Percentiles rank a stretch among this genome's conserved stretches.
phyloP scores from a whole-genome alignment of 2,329 filamentous ascomycete species.

The Aspergillus sp. region DNA sequence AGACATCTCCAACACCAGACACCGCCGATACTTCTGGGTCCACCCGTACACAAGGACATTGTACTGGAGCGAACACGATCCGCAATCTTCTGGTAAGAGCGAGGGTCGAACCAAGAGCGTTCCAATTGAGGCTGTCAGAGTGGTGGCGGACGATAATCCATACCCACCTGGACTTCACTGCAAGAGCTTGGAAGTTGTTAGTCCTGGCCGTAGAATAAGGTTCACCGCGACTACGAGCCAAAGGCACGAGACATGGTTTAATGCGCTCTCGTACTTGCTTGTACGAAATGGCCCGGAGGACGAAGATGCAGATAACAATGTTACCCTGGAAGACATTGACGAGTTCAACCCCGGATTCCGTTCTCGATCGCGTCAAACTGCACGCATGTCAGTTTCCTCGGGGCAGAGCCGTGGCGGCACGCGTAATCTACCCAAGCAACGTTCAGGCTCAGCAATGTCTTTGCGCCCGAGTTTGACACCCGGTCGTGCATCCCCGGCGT shows the following conservation, averaged over 20 bases:
- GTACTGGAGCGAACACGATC: conserved; percentile 95
- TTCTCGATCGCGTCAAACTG: conserved; percentile 56
- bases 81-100: conserved; percentile 71
- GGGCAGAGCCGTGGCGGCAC: conserved; percentile 73
- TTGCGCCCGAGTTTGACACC: conserved; percentile 37
- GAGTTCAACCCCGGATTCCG: conserved; percentile 77
- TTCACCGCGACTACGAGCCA: conserved; percentile 94
- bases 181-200: conserved; percentile 88
- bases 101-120: conserved; percentile 87
- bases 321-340: conserved; percentile 61
- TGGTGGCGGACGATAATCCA: conserved; percentile 91
- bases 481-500: conserved; percentile 35
- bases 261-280: conserved; percentile 89
- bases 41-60: conserved; percentile 95
- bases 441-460: conserved; percentile 40
- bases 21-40: conserved; percentile 97
- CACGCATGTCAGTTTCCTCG: conserved; percentile 68
- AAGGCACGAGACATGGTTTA: conserved; percentile 98
- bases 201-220: conserved; percentile 83
- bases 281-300: conserved; percentile 65
- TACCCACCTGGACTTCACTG: conserved; percentile 91
- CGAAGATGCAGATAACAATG: conserved; percentile 57
- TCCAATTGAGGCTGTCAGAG: conserved; percentile 85
- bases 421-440: conserved; percentile 62
- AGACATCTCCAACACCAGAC: conserved; percentile 83